phyloP scores from a whole-genome alignment of 202 grass and related monocot genomes.

The Miscanthus sacchariflorus region DNA sequence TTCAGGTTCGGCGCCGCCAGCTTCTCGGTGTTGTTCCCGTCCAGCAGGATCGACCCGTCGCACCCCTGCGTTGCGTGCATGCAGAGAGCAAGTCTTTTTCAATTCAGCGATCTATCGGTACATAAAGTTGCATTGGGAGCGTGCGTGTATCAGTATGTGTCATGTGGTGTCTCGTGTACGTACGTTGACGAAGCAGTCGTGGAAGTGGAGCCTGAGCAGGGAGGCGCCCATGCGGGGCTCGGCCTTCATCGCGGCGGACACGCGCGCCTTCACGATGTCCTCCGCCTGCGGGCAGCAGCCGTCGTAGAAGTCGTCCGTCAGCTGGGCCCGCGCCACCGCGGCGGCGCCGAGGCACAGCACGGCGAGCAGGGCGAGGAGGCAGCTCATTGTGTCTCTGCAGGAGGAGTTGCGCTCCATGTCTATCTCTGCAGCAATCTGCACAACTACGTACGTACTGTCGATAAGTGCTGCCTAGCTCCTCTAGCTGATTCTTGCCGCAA shows the following conservation, averaged over 20 bases:
- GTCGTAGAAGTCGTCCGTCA: slow-evolving; percentile 70
- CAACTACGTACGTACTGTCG: neutral
- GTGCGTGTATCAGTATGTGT: neutral
- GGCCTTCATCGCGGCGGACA: slow-evolving; percentile 53
- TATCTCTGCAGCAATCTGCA: neutral
- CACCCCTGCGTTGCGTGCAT: slow-evolving; percentile 61
- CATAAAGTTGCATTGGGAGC: neutral
- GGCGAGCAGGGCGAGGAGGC: neutral
- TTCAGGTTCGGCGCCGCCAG: slow-evolving; percentile 73
- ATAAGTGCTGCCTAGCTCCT: neutral
- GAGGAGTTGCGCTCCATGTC: neutral
- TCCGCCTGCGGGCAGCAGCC: slow-evolving; percentile 59
- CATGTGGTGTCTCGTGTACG: neutral
- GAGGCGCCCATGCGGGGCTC: slow-evolving; percentile 86
- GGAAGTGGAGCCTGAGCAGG: slow-evolving; percentile 92
- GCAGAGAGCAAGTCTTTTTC: neutral
- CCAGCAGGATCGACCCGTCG: slow-evolving; percentile 85
- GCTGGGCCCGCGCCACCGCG: slow-evolving; percentile 49
- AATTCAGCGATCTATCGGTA: neutral
- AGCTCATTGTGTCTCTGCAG: neutral
- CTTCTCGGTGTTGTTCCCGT: slow-evolving; percentile 82
- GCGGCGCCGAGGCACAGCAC: slow-evolving; percentile 51
- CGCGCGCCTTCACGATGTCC: slow-evolving; percentile 56
- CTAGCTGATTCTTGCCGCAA: slow-evolving; percentile 1
- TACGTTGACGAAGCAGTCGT: slow-evolving; percentile 98